Conservation (phyloP, 225 moss, liverwort and hornwort species). For the Pseudoscleropodium purum region DNA sequence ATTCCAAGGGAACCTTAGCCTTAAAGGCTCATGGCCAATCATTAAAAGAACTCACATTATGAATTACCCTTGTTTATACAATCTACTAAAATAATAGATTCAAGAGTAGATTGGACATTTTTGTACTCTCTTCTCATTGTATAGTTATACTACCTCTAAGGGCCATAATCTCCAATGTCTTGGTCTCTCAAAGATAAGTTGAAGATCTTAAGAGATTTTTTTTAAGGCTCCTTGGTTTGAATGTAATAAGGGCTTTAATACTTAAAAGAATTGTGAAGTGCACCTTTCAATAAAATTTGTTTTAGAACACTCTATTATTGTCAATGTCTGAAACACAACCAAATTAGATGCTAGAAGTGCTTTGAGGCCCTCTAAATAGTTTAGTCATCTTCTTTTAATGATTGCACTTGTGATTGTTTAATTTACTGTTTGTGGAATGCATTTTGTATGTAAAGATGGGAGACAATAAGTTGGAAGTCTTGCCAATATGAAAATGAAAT, state of each 20-base stretch:
- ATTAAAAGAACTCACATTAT: not conserved
- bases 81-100: not conserved
- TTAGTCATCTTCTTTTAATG: not conserved
- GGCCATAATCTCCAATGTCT: not conserved
- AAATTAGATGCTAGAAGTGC: not conserved
- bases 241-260: not conserved
- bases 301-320: not conserved
- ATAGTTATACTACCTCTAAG: not conserved
- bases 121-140: not conserved
- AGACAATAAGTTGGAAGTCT: not conserved
- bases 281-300: not conserved
- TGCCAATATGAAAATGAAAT: not conserved
- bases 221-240: not conserved
- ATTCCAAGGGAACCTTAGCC: not conserved
- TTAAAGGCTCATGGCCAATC: not conserved
- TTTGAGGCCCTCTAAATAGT: not conserved
- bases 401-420: not conserved
- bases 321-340: rapidly evolving
- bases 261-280: not conserved
- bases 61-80: not conserved
- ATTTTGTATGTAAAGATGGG: not conserved
- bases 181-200: not conserved
- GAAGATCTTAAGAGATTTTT: not conserved
- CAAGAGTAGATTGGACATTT: rapidly evolving
- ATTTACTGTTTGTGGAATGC: not conserved